These are phyloP conservation scores for Aspergillus latus DNA, from an alignment of 2,329 filamentous ascomycete species.

Conservation along the genomic window DNA sequence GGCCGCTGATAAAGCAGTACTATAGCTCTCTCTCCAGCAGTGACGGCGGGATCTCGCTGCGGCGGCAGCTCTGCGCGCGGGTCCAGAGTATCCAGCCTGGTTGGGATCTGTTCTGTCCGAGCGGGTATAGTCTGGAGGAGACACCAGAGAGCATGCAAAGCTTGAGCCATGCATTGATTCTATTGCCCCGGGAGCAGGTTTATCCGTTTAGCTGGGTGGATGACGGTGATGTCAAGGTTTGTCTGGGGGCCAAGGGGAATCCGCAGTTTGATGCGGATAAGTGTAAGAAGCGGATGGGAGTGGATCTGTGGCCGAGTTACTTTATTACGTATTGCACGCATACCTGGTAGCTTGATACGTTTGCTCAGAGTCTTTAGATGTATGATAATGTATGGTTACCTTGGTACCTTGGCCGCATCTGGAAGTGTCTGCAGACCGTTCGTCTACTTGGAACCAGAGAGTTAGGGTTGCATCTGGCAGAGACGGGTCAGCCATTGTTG, in stretches of 20 bases:
- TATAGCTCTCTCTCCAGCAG: neutral
- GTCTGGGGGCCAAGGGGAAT: conserved; percentile 19
- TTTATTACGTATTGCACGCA: conserved; percentile 27
- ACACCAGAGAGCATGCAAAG: neutral
- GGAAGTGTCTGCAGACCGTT: too few species aligned
- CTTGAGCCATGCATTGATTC: conserved; percentile 13
- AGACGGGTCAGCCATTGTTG: too few species aligned
- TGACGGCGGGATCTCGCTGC: neutral
- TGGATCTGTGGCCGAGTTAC: conserved; percentile 26
- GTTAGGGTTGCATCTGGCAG: too few species aligned
- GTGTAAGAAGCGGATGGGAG: conserved; percentile 21
- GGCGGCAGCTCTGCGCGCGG: conserved; percentile 12
- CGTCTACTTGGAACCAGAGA: too few species aligned
- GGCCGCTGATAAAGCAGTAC: conserved; percentile 19
- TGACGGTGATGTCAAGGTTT: conserved; percentile 15
- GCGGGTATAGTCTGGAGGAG: neutral
- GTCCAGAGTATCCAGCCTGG: conserved; percentile 11
- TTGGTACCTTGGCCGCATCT: too few species aligned
- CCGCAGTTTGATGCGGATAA: conserved; percentile 20
- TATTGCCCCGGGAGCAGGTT: conserved; percentile 20
- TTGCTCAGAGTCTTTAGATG: too few species aligned
- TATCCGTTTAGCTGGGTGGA: conserved; percentile 25
- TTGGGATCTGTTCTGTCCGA: conserved; percentile 20
- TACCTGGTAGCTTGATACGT: conserved; percentile 16
- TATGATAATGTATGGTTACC: too few species aligned